phyloP scores from a whole-genome alignment of 257 asterid genomes.

The Solanum lycopersicoides region DNA sequence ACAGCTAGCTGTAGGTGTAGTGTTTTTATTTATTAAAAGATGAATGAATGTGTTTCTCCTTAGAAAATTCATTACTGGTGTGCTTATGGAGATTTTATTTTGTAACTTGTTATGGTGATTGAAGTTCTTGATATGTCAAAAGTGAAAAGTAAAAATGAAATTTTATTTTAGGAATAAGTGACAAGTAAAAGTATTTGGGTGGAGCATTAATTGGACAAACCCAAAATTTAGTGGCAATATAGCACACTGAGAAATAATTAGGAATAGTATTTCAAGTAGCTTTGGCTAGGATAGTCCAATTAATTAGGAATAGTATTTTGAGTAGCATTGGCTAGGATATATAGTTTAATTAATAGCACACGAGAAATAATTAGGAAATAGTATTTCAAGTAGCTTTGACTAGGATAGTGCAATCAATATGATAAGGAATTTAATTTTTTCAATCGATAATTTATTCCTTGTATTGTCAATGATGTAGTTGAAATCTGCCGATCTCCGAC shows the following conservation, averaged over 20 bases:
- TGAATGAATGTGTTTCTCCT: background rate
- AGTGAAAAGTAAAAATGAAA: too few species aligned
- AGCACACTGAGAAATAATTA: background rate
- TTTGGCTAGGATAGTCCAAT: background rate
- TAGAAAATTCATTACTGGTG: background rate
- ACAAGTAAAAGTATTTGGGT: background rate
- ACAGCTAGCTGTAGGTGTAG: background rate
- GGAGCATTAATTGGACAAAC: background rate
- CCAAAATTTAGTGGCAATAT: background rate
- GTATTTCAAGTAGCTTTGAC: too few species aligned
- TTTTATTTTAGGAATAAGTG: too few species aligned
- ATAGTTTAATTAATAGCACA: too few species aligned
- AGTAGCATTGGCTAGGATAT: too few species aligned
- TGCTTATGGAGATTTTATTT: background rate
- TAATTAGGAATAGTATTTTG: too few species aligned
- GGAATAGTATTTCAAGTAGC: background rate
- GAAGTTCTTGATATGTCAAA: background rate
- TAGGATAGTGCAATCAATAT: background rate
- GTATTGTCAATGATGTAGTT: background rate
- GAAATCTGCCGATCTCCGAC: background rate
- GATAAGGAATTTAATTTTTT: background rate
- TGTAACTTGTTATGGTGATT: background rate
- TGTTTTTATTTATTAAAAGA: background rate
- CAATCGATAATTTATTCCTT: background rate
- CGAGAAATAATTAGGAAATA: too few species aligned